These are phyloP conservation scores for Pterocarpus macrocarpus DNA, from an alignment of 306 rosid genomes.

Conservation along the genomic window DNA sequence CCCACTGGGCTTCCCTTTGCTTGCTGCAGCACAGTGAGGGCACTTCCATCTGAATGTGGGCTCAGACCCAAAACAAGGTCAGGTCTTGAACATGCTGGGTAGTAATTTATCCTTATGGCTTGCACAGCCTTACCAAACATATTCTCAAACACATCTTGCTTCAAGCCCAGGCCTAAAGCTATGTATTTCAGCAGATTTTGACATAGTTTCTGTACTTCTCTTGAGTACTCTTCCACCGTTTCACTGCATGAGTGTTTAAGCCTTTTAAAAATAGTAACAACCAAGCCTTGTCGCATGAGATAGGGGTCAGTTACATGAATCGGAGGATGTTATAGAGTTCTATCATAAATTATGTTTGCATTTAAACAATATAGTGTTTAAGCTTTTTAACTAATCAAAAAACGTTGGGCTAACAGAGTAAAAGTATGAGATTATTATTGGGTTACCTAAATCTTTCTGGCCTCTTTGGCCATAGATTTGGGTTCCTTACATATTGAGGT, in stretches of 20 bases:
- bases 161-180: conserved; percentile 74
- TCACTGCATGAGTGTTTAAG: conserved; percentile 62
- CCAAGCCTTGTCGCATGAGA: too few relatives aligned
- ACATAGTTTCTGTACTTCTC: conserved; percentile 73
- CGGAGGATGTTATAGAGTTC: too few relatives aligned
- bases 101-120: conserved; percentile 95
- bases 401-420: conserved; percentile 13
- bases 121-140: conserved; percentile 91
- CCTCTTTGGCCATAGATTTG: conserved; percentile 82
- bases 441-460: conserved; percentile 78
- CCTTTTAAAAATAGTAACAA: neutral
- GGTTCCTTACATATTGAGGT: conserved; percentile 71
- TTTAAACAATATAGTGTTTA: neutral
- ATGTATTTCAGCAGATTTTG: conserved; percentile 66
- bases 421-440: neutral
- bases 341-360: too few relatives aligned
- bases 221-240: conserved; percentile 80
- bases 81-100: conserved; percentile 95
- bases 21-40: conserved; percentile 93
- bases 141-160: conserved; percentile 62
- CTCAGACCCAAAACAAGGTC: conserved; percentile 98
- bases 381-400: neutral
- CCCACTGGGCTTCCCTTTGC: conserved; percentile 82
- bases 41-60: conserved; percentile 99
- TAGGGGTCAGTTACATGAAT: too few relatives aligned